Percentiles rank a stretch among this genome's conserved stretches.
Evolutionary conservation across 805 yeast genomes (phyloP).

Genomic region (Candida caryicola): DNA sequence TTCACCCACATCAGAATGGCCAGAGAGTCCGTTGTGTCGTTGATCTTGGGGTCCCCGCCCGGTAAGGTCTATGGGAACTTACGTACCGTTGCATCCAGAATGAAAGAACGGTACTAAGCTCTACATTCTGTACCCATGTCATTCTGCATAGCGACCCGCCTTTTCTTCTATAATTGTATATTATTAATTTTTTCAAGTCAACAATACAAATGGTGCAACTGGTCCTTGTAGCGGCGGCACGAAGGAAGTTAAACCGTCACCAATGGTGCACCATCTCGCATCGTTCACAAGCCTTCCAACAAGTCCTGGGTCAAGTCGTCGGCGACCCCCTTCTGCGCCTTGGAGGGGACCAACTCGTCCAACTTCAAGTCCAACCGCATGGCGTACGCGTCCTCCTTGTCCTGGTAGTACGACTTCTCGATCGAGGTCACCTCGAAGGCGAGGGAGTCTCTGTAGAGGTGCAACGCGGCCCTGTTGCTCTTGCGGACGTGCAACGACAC

Average conservation of each 20-base stretch:
- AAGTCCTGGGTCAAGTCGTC: slow-evolving; percentile 53
- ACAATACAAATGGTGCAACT: neutral
- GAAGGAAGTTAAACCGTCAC: no score
- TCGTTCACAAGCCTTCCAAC: slow-evolving; percentile 19
- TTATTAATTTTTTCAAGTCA: slow-evolving; percentile 1
- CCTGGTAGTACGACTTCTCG: slow-evolving; percentile 89
- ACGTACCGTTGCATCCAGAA: slow-evolving; percentile 93
- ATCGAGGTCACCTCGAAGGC: slow-evolving; percentile 77
- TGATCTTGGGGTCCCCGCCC: slow-evolving; percentile 96
- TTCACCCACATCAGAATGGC: slow-evolving; percentile 97
- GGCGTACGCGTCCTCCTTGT: slow-evolving; percentile 96
- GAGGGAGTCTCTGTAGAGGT: slow-evolving; percentile 82
- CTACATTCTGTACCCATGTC: neutral
- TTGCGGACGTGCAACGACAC: slow-evolving; percentile 92
- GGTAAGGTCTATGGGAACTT: slow-evolving; percentile 97
- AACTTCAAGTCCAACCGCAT: slow-evolving; percentile 72
- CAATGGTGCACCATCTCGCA: no score
- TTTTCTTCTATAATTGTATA: slow-evolving; percentile 5
- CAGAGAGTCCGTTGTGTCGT: slow-evolving; percentile 91
- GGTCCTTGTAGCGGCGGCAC: no score
- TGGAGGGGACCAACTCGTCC: slow-evolving; percentile 60
- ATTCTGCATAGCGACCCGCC: neutral
- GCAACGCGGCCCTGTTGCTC: slow-evolving; percentile 91
- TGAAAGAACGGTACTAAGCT: slow-evolving; percentile 85
- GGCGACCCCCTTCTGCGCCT: slow-evolving; percentile 36